A percentile compares a stretch with the other conserved stretches of the same genome.
Evolutionary conservation across 768 basidiomycete genomes (phyloP).

Genomic region (Boletus barrowsii): DNA sequence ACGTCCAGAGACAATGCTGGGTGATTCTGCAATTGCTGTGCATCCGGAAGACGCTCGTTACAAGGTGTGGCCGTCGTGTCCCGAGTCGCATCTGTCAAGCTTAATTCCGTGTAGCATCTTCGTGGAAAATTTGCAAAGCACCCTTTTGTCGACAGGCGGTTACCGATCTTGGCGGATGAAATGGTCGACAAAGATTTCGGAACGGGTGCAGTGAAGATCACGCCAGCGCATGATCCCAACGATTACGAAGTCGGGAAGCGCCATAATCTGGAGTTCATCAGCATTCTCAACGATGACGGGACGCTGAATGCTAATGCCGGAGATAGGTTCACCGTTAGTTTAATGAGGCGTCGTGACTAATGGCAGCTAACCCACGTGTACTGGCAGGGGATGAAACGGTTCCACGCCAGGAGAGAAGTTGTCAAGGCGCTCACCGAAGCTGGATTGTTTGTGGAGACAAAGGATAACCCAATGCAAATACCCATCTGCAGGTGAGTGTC

Average conservation of each 20-base stretch:
- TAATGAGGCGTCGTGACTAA: not conserved
- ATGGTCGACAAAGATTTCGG: constrained; percentile 96
- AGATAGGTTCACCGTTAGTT: constrained; percentile 60
- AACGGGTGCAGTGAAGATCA: constrained; percentile 98
- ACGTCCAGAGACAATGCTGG: constrained; percentile 97
- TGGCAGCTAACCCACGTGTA: not conserved
- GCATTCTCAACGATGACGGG: constrained; percentile 94
- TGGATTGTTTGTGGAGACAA: constrained; percentile 85
- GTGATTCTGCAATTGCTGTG: constrained; percentile 95
- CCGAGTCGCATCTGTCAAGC: not conserved
- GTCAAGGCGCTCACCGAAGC: constrained; percentile 79
- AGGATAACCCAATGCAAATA: constrained; percentile 97
- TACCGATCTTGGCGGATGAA: constrained; percentile 85
- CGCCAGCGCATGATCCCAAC: constrained; percentile 95
- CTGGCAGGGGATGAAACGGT: constrained; percentile 89
- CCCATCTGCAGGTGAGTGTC: constrained; percentile 75
- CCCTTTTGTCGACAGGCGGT: constrained; percentile 81
- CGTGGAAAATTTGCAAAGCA: constrained; percentile 90
- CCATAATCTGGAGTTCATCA: constrained; percentile 89
- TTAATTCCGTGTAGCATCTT: constrained; percentile 55
- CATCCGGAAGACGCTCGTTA: constrained; percentile 92
- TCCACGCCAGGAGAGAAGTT: constrained; percentile 85
- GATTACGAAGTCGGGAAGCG: constrained; percentile 93
- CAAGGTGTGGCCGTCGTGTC: constrained; percentile 43
- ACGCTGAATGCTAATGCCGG: constrained; percentile 92